Conservation (phyloP, 306 rosid genomes). For the Chamaecrista fasciculata region DNA sequence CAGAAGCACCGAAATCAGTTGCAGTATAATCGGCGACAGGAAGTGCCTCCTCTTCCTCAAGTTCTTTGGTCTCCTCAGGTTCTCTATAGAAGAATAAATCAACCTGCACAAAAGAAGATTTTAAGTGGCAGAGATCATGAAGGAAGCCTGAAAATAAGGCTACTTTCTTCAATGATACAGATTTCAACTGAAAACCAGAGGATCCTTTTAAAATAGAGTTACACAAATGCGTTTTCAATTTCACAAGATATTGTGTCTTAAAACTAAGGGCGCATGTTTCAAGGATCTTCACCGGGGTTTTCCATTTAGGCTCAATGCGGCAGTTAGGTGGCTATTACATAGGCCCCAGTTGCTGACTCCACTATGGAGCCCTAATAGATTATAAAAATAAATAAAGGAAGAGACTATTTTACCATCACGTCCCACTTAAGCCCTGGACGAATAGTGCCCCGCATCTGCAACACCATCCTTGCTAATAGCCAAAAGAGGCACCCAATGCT, state of each 20-base stretch:
- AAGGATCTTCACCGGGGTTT: neutral
- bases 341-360: neutral
- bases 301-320: neutral
- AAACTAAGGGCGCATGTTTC: neutral
- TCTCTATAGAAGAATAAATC: conserved; percentile 88
- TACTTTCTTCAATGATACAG: neutral
- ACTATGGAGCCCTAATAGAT: neutral
- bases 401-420: conserved; percentile 53
- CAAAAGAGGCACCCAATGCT: conserved; percentile 87
- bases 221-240: neutral
- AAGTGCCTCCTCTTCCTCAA: conserved; percentile 64
- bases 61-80: conserved; percentile 76
- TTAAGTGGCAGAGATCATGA: neutral
- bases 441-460: conserved; percentile 77
- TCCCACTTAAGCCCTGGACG: conserved; percentile 78
- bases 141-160: neutral
- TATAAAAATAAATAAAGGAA: neutral
- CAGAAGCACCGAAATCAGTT: conserved; percentile 39
- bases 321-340: neutral
- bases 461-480: conserved; percentile 80
- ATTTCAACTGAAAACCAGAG: neutral
- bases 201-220: neutral
- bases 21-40: conserved; percentile 46
- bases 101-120: conserved; percentile 45
- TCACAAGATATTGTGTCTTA: neutral